Base-by-base conservation (phyloP, 164 flowering plant species). In the Macadamia integrifolia region DNA sequence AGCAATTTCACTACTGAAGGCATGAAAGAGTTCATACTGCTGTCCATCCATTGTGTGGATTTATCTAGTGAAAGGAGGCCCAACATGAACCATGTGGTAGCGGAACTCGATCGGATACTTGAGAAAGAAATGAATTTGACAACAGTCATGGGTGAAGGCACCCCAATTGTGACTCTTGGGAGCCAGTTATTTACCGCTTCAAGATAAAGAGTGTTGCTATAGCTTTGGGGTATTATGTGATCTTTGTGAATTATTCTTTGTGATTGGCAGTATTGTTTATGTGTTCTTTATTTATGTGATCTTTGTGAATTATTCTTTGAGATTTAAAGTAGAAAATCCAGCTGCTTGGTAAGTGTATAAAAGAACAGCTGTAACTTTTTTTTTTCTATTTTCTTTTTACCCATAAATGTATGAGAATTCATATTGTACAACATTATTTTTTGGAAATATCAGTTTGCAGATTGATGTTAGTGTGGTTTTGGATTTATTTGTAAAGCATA, bases 321-420 rank as follows among this genome's bases (percentile, higher is more conserved):
- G 58, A 13, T 66, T 50, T 40, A 73, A 70, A 73, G 74, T 71
- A 46, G 64, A 66, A 69, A 60, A 66, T 67, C 66, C 85, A 86
- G 92, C 86, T 87, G 89, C 81, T 82, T 84, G 78, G 55, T 72
- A 88, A 92, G 78, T 92, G 97, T 87, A 89, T 73, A 92, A 80
- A 78, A 80, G 80, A 82, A 75, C 87, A 83, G 90, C 84, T 84
- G 86, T 11, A 59, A 15, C 68, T 67, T 65, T 73, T 80, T 71
- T 23, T 76, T 74, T 77, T 17, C 29, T 67, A 42, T 35, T 68
- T 75, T 57, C 32, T 32, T 17, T 63, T 74, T 62, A 40, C 49
- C 71, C 71, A 63, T 70, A 69, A 74, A 50, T 75, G 75, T 69
- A 49, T 49, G 74, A 59, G 66, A 66, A 70, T 62, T 62, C 30